Percentiles rank a stretch among this genome's conserved stretches.
Evolutionary conservation across 176 grass and related monocot genomes (phyloP).

Genomic region (Oryza glumipatula): DNA sequence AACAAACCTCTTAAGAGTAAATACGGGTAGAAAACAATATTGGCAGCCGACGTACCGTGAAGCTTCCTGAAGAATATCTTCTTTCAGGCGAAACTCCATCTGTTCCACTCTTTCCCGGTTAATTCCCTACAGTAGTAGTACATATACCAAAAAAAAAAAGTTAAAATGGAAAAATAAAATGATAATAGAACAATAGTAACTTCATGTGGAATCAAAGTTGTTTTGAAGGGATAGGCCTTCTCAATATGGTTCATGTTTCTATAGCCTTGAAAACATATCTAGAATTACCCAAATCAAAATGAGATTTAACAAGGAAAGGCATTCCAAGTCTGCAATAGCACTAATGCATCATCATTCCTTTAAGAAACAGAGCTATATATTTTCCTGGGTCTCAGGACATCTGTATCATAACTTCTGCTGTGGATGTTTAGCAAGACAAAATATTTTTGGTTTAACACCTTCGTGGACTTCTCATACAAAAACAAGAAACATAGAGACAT

Average conservation of each 20-base stretch:
- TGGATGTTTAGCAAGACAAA: constrained; percentile 24
- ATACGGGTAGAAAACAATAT: constrained; percentile 33
- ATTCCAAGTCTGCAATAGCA: background rate
- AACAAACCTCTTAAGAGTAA: constrained; percentile 4
- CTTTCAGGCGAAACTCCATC: constrained; percentile 99
- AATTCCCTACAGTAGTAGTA: constrained; percentile 74
- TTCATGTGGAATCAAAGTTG: background rate
- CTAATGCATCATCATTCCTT: constrained; percentile 5
- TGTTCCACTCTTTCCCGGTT: constrained; percentile 96
- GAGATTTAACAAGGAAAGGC: background rate
- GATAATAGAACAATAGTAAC: constrained; percentile 20
- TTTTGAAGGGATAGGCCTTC: background rate
- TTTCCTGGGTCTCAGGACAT: constrained; percentile 18
- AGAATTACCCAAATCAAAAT: constrained; percentile 10
- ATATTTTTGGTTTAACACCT: background rate
- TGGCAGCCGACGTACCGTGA: constrained; percentile 56
- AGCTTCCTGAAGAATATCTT: constrained; percentile 96
- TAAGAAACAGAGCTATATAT: constrained; percentile 30
- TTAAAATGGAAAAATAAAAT: constrained; percentile 13
- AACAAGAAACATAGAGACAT: background rate
- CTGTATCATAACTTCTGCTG: constrained; percentile 5
- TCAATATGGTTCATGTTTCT: background rate
- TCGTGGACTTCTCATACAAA: constrained; percentile 3
- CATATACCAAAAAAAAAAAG: constrained; percentile 24
- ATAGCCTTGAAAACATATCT: background rate